Percentiles rank a stretch among this genome's conserved stretches.
Evolutionary conservation across 2,329 filamentous ascomycete genomes (phyloP).

Genomic region (Myriosclerotinia curreyana): DNA sequence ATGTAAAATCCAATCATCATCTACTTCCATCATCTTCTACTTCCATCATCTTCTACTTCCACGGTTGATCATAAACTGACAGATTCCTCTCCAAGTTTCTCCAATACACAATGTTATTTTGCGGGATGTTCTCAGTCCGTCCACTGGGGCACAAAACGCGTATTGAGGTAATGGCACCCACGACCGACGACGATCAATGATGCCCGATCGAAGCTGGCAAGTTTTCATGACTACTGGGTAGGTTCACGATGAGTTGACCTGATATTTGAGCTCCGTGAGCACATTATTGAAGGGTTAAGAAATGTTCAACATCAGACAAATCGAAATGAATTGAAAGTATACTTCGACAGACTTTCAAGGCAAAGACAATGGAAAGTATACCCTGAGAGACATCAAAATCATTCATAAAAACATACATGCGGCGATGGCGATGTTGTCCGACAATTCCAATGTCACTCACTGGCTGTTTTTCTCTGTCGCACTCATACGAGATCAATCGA

Average conservation of each 20-base stretch:
- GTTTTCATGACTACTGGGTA: no score
- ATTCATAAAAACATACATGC: not conserved
- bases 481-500: not conserved
- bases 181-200: not conserved
- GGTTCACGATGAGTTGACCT: no score
- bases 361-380: not conserved
- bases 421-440: not conserved
- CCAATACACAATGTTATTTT: not conserved
- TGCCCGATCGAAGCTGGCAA: not conserved
- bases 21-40: no score
- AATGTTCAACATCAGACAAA: not conserved
- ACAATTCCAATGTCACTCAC: not conserved
- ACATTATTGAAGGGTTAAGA: not conserved
- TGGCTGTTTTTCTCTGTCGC: not conserved
- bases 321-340: not conserved
- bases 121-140: not conserved
- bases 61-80: not conserved
- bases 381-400: no score
- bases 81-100: not conserved
- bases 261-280: no score
- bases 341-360: not conserved
- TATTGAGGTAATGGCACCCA: not conserved
- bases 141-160: not conserved
- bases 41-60: not conserved
- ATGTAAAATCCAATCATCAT: no score